Evolutionary conservation across 192 early-diverging fungal species (phyloP).

Genomic region (Geranomyces michiganensis): DNA sequence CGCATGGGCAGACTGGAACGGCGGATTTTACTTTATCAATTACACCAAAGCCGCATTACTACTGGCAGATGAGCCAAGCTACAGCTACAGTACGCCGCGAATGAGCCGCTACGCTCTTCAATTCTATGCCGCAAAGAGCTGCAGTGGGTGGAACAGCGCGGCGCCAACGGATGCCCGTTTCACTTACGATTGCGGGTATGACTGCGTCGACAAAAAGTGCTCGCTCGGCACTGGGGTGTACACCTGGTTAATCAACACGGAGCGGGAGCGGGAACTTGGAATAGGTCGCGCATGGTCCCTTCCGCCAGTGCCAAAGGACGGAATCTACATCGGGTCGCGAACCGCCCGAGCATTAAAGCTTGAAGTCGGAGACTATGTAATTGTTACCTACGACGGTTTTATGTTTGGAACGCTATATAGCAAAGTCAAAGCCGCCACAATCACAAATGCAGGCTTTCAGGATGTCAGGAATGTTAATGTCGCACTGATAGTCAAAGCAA

Average conservation of each 20-base stretch:
- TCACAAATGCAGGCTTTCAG: neutral
- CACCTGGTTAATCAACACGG: conserved; percentile 26
- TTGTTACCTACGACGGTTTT: conserved; percentile 1
- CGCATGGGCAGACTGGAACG: conserved; percentile 2
- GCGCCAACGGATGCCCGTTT: conserved; percentile 10
- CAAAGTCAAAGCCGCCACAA: neutral
- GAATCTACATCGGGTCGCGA: neutral
- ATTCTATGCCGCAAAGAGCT: conserved; percentile 10
- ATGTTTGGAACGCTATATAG: neutral
- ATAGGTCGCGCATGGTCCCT: conserved; percentile 19
- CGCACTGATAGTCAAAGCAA: neutral
- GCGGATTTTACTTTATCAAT: conserved; percentile 19
- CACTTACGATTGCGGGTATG: conserved; percentile 15
- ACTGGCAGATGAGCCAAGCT: neutral
- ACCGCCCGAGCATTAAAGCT: conserved; percentile 8
- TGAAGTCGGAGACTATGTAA: conserved; percentile 26
- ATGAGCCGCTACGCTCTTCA: neutral
- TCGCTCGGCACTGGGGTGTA: neutral
- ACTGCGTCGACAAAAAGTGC: conserved; percentile 20
- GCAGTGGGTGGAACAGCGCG: conserved; percentile 8
- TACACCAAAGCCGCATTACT: conserved; percentile 17
- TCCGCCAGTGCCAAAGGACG: conserved; percentile 18
- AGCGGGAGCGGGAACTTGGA: neutral
- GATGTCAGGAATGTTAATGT: conserved; percentile 21
- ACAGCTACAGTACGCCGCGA: conserved; percentile 21